A percentile compares a stretch with the other conserved stretches of the same genome.
Evolutionary conservation across 2,329 filamentous ascomycete genomes (phyloP).

Genomic region (Elsinoe arachidis): DNA sequence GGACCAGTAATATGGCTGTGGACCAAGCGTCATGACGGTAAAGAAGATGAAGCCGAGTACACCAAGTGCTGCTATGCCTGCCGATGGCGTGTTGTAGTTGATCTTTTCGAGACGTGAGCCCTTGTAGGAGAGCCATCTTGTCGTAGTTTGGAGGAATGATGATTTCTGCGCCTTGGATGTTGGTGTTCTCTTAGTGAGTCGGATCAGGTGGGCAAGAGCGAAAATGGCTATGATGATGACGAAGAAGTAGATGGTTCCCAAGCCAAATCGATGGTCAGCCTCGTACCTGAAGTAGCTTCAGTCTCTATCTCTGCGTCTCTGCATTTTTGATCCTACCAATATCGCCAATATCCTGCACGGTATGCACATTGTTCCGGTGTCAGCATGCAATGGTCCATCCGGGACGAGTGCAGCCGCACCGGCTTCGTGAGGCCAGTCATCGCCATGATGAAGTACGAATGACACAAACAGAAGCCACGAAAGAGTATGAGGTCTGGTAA

Average conservation of each 20-base stretch:
- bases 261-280: conserved; percentile 45
- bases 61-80: background rate
- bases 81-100: background rate
- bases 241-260: conserved; percentile 47
- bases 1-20: conserved; percentile 50
- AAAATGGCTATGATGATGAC: conserved; percentile 42
- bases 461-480: background rate
- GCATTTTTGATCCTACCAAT: conserved; percentile 32
- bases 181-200: conserved; percentile 13
- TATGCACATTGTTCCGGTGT: conserved; percentile 40
- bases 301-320: background rate
- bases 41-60: conserved; percentile 34
- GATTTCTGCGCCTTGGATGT: background rate
- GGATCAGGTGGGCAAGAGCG: conserved; percentile 32
- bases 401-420: conserved; percentile 33
- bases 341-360: conserved; percentile 40
- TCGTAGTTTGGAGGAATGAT: conserved; percentile 17
- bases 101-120: conserved; percentile 4
- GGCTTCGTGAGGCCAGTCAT: conserved; percentile 35
- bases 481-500: background rate
- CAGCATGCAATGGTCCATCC: conserved; percentile 23
- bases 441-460: background rate
- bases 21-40: conserved; percentile 31
- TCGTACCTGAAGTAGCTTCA: conserved; percentile 36
- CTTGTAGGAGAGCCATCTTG: background rate